phyloP scores from a whole-genome alignment of 148 eudicot species.

The Rhododendron kiyosumense region DNA sequence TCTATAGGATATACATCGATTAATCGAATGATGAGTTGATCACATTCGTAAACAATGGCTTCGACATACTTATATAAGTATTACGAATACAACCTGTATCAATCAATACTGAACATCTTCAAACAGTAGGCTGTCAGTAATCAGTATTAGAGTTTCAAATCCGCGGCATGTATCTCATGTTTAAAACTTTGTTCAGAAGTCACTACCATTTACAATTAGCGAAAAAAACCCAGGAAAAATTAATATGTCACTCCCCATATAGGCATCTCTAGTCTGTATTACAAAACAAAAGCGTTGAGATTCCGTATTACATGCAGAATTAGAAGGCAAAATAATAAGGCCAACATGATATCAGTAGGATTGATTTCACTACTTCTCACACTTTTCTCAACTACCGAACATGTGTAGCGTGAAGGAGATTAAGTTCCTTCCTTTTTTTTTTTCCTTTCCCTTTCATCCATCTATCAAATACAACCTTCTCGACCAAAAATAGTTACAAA shows the following conservation, averaged over 20 bases:
- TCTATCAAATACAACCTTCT: background rate
- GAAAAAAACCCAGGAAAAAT: too few relatives aligned
- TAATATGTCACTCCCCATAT: too few relatives aligned
- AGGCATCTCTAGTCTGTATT: background rate
- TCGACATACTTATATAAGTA: background rate
- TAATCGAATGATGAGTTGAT: background rate
- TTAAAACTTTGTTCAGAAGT: background rate
- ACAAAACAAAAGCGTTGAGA: background rate
- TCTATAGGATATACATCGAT: background rate
- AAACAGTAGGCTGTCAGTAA: background rate
- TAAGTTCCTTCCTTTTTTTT: background rate
- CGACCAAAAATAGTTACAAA: background rate
- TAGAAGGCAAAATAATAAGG: background rate
- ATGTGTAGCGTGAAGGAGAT: background rate
- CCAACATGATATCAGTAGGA: background rate
- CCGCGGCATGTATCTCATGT: background rate
- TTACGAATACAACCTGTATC: background rate
- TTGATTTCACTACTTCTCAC: background rate
- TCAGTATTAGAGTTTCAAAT: background rate
- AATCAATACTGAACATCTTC: background rate
- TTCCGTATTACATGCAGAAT: background rate
- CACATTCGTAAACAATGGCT: background rate
- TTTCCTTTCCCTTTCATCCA: background rate
- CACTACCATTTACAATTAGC: background rate
- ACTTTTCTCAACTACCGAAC: background rate